Base-by-base conservation (phyloP, 75 land plant genomes). In the Cupressus sempervirens region DNA sequence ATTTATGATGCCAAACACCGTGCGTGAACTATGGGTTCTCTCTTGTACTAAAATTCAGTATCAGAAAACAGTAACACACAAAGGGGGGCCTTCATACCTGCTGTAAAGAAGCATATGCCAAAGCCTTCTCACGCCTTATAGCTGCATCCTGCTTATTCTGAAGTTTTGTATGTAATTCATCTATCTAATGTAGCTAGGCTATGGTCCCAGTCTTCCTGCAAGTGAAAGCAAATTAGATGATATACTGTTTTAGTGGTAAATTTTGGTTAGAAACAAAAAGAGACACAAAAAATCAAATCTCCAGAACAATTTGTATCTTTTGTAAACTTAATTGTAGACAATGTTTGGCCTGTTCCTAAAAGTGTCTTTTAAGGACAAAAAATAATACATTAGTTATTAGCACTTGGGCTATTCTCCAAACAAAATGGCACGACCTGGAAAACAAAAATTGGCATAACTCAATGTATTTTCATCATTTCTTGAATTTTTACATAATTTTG, bases 31-130 rank as follows among this genome's bases (percentile, higher is more conserved):
- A 32, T 34, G 45, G 40, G 41, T 41, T 67, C 73, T 76, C 15
- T 41, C 36, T 41, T 41, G 18, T 32, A 84, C 20, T 10, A 67
- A 13, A 80, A 38, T 36, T 67, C 79, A 77, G 0, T 58, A 23
- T 70, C 50, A 48, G 34, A 84, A n/a, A 74, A 72, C 40, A 38
- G 40, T 38, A 38, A 38, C 26, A 26, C 15, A 32, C 7, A 41
- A 12, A 53, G 53, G 40, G 40, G 81, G 48, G 81, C 46, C 38
- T 79, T 38, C 34, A 43, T 86, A 90, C 91, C 90, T 88, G 91
- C 48, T 90, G 91, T 26, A 91, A 90, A 79, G 89, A 88, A 35
- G 91, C 91, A 67, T 90, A 90, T 18, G 91, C 91, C 54, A 90
- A 83, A 34, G 91, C 91, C 65, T 87, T 86, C 75, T 90, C 91